These are phyloP conservation scores for Fusarium mexicanum DNA, from an alignment of 2,329 filamentous ascomycete genomes.

Conservation along the genomic window DNA sequence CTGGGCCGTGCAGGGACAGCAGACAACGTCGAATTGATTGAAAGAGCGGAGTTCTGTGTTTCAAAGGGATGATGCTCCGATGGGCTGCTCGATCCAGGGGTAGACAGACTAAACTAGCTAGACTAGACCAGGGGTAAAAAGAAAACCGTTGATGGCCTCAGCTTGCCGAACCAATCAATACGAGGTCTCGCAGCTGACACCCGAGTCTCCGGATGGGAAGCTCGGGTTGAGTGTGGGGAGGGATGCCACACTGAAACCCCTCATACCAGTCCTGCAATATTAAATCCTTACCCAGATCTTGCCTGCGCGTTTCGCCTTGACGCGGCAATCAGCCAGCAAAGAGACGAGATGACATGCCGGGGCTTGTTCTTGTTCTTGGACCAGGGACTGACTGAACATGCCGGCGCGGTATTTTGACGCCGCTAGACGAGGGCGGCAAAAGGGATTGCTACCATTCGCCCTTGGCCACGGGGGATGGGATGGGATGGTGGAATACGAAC, in stretches of 20 bases:
- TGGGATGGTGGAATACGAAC: neutral
- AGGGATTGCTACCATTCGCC: neutral
- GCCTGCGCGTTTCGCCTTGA: slow-evolving; percentile 19
- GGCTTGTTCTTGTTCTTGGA: neutral
- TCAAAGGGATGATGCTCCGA: slow-evolving; percentile 26
- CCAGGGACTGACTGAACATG: neutral
- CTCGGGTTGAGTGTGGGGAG: slow-evolving; percentile 20
- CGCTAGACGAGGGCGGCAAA: neutral
- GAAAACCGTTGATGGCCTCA: slow-evolving; percentile 20
- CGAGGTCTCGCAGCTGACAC: neutral
- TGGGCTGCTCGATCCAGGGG: slow-evolving; percentile 13
- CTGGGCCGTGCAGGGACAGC: neutral
- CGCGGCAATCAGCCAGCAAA: slow-evolving; percentile 10
- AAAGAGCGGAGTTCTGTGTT: slow-evolving; percentile 25
- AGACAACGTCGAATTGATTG: slow-evolving; percentile 21
- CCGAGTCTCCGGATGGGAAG: slow-evolving; percentile 14
- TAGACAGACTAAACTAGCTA: neutral
- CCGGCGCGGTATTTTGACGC: slow-evolving; percentile 16
- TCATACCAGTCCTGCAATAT: slow-evolving; percentile 25
- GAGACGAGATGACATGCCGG: slow-evolving; percentile 34
- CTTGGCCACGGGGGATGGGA: neutral
- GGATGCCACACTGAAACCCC: slow-evolving; percentile 34
- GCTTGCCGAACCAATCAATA: slow-evolving; percentile 15
- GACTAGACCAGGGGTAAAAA: slow-evolving; percentile 28
- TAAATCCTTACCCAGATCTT: slow-evolving; percentile 12